These are phyloP conservation scores for Fragaria iinumae DNA, from an alignment of 306 rosid genomes.

Conservation along the genomic window DNA sequence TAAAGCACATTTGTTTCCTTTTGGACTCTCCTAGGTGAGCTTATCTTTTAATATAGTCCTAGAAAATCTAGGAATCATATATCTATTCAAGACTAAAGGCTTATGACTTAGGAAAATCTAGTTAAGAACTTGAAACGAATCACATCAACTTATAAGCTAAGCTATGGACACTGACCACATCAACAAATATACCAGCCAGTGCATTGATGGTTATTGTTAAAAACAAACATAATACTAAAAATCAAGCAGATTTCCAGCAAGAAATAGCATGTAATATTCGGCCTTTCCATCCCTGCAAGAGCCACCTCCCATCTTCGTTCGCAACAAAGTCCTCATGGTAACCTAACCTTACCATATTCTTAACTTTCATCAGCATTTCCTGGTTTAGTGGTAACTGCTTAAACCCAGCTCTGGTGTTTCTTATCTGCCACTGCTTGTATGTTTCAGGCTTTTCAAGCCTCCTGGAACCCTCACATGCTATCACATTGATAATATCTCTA, in stretches of 20 bases:
- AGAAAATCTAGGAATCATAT: background rate
- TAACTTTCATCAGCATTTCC: constrained; percentile 40
- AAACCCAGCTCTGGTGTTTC: constrained; percentile 76
- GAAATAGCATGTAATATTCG: constrained; percentile 62
- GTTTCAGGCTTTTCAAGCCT: constrained; percentile 86
- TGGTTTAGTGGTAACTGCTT: constrained; percentile 48
- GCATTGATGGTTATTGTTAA: too few species aligned
- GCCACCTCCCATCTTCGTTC: constrained; percentile 67
- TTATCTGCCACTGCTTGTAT: constrained; percentile 79
- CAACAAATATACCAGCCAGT: background rate
- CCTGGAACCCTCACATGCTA: constrained; percentile 80
- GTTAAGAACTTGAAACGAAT: background rate
- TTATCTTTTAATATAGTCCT: too few species aligned
- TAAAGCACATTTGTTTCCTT: too few species aligned
- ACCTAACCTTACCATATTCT: constrained; percentile 45
- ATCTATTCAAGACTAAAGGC: background rate
- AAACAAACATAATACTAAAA: background rate
- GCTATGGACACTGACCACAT: too few species aligned
- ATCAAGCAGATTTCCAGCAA: constrained; percentile 59
- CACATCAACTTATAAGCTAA: background rate
- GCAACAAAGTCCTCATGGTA: constrained; percentile 66
- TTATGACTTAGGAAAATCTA: too few species aligned
- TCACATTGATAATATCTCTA: constrained; percentile 65
- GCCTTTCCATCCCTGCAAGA: constrained; percentile 88
- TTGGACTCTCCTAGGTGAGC: too few species aligned